Evolutionary conservation across 2,329 filamentous ascomycete species (phyloP).

Genomic region (Pyrenophora tritici-repentis): DNA sequence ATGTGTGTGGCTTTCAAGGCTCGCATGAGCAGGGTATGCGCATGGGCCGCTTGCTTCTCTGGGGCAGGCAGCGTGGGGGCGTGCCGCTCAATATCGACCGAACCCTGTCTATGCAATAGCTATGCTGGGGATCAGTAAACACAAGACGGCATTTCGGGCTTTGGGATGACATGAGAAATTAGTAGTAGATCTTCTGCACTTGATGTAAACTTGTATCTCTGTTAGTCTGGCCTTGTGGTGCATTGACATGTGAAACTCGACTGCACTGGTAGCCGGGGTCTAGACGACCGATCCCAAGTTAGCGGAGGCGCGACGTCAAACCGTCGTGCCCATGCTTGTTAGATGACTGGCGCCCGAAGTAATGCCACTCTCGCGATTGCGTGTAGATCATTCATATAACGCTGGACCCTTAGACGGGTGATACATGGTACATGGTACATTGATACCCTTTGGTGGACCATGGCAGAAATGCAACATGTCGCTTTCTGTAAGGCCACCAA

Average conservation of each 20-base stretch:
- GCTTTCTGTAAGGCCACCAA: slow-evolving; percentile 6
- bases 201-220: neutral
- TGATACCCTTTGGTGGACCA: slow-evolving; percentile 2
- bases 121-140: slow-evolving; percentile 4
- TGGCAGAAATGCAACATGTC: slow-evolving; percentile 6
- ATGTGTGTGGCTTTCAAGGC: slow-evolving; percentile 31
- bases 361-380: slow-evolving; percentile 11
- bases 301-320: slow-evolving; percentile 21
- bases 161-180: neutral
- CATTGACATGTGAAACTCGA: slow-evolving; percentile 23
- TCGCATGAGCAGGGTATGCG: slow-evolving; percentile 24
- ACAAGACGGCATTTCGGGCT: neutral
- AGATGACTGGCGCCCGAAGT: slow-evolving; percentile 18
- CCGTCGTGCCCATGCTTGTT: slow-evolving; percentile 6
- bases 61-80: slow-evolving; percentile 26
- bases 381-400: slow-evolving; percentile 9
- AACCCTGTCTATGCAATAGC: slow-evolving; percentile 13
- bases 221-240: neutral
- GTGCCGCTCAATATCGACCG: slow-evolving; percentile 12
- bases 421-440: neutral
- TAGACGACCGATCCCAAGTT: slow-evolving; percentile 17
- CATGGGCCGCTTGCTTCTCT: slow-evolving; percentile 25
- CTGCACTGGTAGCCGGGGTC: slow-evolving; percentile 17
- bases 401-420: slow-evolving; percentile 5
- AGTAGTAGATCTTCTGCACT: neutral